Conservation (phyloP, 371 early-diverging fungal genomes). For the Mortierella sp. region DNA sequence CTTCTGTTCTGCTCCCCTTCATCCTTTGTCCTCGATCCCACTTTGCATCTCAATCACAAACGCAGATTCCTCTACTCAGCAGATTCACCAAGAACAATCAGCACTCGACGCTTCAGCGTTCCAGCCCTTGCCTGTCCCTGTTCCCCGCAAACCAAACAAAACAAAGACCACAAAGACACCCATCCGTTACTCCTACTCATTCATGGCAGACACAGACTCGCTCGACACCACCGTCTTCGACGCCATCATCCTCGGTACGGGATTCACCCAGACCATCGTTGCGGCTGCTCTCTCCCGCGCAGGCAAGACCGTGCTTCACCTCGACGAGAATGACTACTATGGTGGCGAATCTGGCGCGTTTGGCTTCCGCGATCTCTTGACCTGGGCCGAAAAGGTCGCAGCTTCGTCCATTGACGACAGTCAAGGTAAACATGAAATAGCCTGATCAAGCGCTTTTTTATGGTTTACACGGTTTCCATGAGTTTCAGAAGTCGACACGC, state of each 20-base stretch:
- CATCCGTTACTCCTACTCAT: slow-evolving; percentile 52
- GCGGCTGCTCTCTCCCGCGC: slow-evolving; percentile 84
- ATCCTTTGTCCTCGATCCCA: no score
- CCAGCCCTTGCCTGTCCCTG: slow-evolving; percentile 9
- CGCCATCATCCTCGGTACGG: slow-evolving; percentile 90
- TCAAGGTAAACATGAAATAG: slow-evolving; percentile 7
- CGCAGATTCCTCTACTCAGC: neutral
- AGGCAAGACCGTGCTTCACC: slow-evolving; percentile 91
- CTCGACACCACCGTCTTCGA: slow-evolving; percentile 77
- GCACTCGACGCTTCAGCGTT: no score
- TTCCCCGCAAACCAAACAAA: slow-evolving; percentile 12
- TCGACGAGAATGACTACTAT: slow-evolving; percentile 88
- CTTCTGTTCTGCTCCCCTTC: no score
- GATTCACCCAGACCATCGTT: slow-evolving; percentile 87
- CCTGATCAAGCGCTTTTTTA: no score
- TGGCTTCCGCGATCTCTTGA: slow-evolving; percentile 63
- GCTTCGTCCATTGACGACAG: neutral
- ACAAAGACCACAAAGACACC: slow-evolving; percentile 22
- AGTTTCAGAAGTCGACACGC: no score
- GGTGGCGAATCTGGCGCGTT: slow-evolving; percentile 84
- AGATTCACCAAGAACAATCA: slow-evolving; percentile 10
- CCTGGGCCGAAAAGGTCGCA: slow-evolving; percentile 56
- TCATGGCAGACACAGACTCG: slow-evolving; percentile 52
- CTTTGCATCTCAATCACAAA: neutral
- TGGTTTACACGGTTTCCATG: no score